Evolutionary conservation across 2,329 filamentous ascomycete genomes (phyloP), one percentile per base, ranked within the genome.

Genomic region (Penicillium sp.): DNA sequence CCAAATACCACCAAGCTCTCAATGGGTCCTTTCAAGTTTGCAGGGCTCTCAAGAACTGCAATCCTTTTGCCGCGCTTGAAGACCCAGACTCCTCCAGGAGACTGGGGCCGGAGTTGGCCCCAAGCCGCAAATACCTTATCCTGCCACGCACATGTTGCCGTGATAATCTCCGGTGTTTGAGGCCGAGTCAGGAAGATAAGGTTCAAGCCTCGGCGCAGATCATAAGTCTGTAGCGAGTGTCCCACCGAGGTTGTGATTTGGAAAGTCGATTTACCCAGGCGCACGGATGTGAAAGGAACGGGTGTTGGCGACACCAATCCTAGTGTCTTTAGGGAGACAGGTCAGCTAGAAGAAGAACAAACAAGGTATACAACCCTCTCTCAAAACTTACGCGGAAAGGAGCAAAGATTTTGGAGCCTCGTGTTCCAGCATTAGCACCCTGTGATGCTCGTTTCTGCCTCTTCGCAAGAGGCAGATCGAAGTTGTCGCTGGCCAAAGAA

Each of bases 211-310:
- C 87, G 85, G 72, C 89, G 90, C 58, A 99, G 78, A 71, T 99
- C 94, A 77, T 99, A 99, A 0, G 94, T 99, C 75, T 99, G 94
- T 43, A 99, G 82, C 55, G 88, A 90, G 66, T 87, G 84, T 59
- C 93, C 94, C 58, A 95, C 89, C 0, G 91, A 97, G 29, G 94
- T 99, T 32, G 94, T 97, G 73, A 99, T 91, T 72, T 99, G 94
- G 70, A 96, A 99, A 3, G 91, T 96, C 0, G 90, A 93, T 75
- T 96, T 96, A 54, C 94, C 94, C 14, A 96, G 80, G 0, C 93
- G 89, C 30, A 95, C 83, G 6, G 89, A 88, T 2, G 93, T 92
- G 69, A 99, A 97, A 0, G 94, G 93, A 0, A 97, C 91, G 45
- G 81, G 76, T 2, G 93, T 97, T 0, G 94, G 91, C 5, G 94